A percentile compares a stretch with the other conserved stretches of the same genome.
Evolutionary conservation across 768 basidiomycete genomes (phyloP).

Genomic region (Phaeotremella skinneri): DNA sequence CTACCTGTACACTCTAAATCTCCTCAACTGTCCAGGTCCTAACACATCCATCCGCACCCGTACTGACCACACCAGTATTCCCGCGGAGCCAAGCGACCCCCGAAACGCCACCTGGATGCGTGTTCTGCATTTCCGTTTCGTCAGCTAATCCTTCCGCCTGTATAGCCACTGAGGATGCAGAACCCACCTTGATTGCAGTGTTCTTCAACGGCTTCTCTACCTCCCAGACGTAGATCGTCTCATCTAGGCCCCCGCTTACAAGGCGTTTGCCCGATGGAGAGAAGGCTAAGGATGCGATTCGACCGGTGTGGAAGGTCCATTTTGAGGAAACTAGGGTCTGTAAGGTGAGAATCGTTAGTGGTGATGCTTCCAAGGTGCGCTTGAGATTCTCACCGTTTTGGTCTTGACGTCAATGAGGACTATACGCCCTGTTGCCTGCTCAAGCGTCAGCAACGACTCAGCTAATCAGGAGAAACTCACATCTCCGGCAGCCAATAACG

Average conservation of each 20-base stretch:
- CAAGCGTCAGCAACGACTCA: neutral
- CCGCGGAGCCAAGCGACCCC: conserved; percentile 73
- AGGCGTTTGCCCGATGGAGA: conserved; percentile 70
- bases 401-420: conserved; percentile 69
- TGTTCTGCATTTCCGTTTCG: conserved; percentile 59
- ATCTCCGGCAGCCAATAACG: conserved; percentile 76
- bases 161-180: neutral
- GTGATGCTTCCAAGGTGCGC: too few species aligned
- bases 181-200: conserved; percentile 64
- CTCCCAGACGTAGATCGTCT: conserved; percentile 84
- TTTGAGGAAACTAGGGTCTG: conserved; percentile 56
- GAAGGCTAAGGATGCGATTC: conserved; percentile 76
- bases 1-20: neutral
- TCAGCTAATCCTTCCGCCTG: conserved; percentile 4
- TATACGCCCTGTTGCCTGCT: conserved; percentile 75
- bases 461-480: conserved; percentile 57
- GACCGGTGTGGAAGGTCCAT: conserved; percentile 84
- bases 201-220: conserved; percentile 65
- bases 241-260: conserved; percentile 89
- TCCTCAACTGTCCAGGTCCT: conserved; percentile 52
- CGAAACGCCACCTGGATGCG: conserved; percentile 78
- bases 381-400: conserved; percentile 63
- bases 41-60: conserved; percentile 79
- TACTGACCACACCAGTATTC: conserved; percentile 60
- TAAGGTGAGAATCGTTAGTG: neutral